A percentile compares a stretch with the other conserved stretches of the same genome.
Evolutionary conservation across 495 filamentous ascomycete genomes (phyloP).

Genomic region (Penicillium simplicissimum): DNA sequence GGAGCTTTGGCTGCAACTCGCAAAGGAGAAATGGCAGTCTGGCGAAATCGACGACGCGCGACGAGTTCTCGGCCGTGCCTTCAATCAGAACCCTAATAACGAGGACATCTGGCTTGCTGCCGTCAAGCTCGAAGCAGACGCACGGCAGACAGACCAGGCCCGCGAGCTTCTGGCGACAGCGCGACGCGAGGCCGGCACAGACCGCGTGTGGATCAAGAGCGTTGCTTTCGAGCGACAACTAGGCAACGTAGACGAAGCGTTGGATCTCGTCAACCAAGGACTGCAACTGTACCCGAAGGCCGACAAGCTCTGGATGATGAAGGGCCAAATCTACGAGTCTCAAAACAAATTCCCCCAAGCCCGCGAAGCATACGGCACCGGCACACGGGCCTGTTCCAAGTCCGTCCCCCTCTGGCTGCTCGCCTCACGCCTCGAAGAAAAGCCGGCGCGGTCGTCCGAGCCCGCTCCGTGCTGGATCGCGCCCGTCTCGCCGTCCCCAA

Average conservation of each 20-base stretch:
- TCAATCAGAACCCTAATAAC: conserved; percentile 90
- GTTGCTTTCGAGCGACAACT: conserved; percentile 88
- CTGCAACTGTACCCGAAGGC: conserved; percentile 84
- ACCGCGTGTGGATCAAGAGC: conserved; percentile 94
- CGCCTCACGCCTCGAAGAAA: conserved; percentile 84
- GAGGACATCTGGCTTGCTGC: conserved; percentile 97
- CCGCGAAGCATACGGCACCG: conserved; percentile 85
- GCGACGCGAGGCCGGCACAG: conserved; percentile 82
- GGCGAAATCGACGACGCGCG: conserved; percentile 84
- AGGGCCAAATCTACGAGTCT: conserved; percentile 93
- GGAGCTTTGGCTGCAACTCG: conserved; percentile 93
- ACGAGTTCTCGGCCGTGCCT: conserved; percentile 77
- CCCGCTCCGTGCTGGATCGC: conserved; percentile 87
- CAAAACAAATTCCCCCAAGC: conserved; percentile 77
- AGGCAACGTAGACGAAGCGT: conserved; percentile 72
- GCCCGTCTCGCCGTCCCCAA: conserved; percentile 85
- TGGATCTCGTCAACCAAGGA: conserved; percentile 85
- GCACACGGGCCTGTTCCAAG: conserved; percentile 80
- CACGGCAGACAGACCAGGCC: conserved; percentile 74
- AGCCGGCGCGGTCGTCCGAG: conserved; percentile 80
- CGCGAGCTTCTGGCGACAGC: conserved; percentile 77
- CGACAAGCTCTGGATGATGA: conserved; percentile 96
- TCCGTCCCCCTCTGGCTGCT: conserved; percentile 88
- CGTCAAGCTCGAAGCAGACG: conserved; percentile 92
- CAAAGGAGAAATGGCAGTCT: conserved; percentile 87